Evolutionary conservation across 164 flowering plant genomes (phyloP), one percentile per base, ranked within the genome.

Genomic region (Pachysandra terminalis): DNA sequence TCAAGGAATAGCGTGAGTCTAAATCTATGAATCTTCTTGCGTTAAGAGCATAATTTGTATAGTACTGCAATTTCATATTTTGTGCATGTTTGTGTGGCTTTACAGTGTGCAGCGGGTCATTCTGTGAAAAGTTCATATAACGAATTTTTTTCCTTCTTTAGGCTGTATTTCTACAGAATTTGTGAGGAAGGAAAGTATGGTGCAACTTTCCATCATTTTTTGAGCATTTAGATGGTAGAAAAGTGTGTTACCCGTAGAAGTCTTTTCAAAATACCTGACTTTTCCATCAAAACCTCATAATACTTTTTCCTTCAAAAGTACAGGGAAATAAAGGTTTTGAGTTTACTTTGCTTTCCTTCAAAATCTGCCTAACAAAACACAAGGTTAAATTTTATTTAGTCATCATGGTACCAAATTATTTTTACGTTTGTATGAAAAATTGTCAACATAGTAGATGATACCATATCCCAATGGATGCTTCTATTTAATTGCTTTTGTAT

Each of bases 1-100:
- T 24, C 95, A 92, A 82, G 98, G 98, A 77, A 95, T 95, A 71
- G 98, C 98, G 97, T 93, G 84, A 25, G 98, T 86, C 40, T 40
- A 71, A 60, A 64, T 26, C 56, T 49, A 12, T 49, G 32, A 27
- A 65, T 25, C 56, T 64, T 53, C 48, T 21, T 64, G 21, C 52
- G 48, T 13, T 64, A 64, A 57, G 63, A 58, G n/a, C 24, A 32
- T 57, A 51, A 60, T 68, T 27, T 51, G 55, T 57, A 37, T n/a
- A 12, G 59, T 49, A 22, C 16, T 55, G 53, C 66, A 10, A n/a
- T 32, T 69, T 19, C 61, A 10, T 62, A 48, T 19, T 56, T 17
- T 54, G 25, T 28, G 5, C 28, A 12, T 67, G 13, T 21, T 24
- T 17, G 25, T 19, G 21, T 6, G n/a, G 7, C 14, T 23, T 25